These are phyloP conservation scores for Cyberlindnera sargentensis DNA, from an alignment of 805 yeast genomes.

Conservation along the genomic window DNA sequence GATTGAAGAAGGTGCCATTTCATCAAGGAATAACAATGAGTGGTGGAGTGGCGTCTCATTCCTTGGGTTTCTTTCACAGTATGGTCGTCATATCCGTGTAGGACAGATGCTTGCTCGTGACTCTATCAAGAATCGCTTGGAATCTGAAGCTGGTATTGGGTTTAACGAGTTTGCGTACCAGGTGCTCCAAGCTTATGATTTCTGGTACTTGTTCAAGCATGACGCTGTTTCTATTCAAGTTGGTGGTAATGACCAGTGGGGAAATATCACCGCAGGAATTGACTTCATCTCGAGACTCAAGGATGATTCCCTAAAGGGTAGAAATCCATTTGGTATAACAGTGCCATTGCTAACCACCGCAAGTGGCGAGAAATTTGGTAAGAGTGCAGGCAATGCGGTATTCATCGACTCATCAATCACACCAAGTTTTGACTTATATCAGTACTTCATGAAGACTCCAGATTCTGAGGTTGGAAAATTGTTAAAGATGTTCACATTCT, in stretches of 20 bases:
- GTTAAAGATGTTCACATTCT: constrained; percentile 69
- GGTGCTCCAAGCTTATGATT: constrained; percentile 88
- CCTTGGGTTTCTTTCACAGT: constrained; percentile 68
- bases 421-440: constrained; percentile 75
- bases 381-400: constrained; percentile 94
- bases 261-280: constrained; percentile 92
- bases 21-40: constrained; percentile 53
- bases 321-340: constrained; percentile 60
- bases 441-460: constrained; percentile 71
- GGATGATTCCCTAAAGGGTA: constrained; percentile 14
- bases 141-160: constrained; percentile 71
- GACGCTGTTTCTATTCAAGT: constrained; percentile 65
- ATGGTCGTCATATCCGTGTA: constrained; percentile 75
- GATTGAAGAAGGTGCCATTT: constrained; percentile 34
- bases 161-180: constrained; percentile 94
- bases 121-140: constrained; percentile 69
- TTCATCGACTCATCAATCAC: constrained; percentile 75
- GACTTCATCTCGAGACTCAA: constrained; percentile 69
- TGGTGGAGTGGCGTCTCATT: constrained; percentile 85
- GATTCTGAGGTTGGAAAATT: constrained; percentile 70
- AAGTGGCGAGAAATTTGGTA: constrained; percentile 90
- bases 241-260: constrained; percentile 99
- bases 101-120: constrained; percentile 86
- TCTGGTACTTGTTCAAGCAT: constrained; percentile 64
- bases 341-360: constrained; percentile 87